Evolutionary conservation across 164 flowering plant genomes (phyloP).

Genomic region (Tetracentron sinense): DNA sequence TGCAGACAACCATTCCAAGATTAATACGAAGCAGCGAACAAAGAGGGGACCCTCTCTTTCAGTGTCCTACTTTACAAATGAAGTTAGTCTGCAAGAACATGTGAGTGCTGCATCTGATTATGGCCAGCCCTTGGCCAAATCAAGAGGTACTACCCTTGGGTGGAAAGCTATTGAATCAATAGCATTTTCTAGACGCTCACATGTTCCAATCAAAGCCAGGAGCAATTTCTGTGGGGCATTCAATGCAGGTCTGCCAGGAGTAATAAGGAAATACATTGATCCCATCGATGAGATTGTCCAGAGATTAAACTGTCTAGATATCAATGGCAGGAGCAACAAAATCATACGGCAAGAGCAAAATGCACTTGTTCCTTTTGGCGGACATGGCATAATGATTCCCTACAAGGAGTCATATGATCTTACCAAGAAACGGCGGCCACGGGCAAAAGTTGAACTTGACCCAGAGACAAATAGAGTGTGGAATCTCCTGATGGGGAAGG

Average conservation of each 20-base stretch:
- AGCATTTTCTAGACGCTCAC: not conserved
- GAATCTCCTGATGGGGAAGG: conserved; percentile 65
- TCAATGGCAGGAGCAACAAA: conserved; percentile 30
- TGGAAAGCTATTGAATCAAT: not conserved
- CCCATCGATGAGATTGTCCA: conserved; percentile 40
- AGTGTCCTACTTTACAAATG: conserved; percentile 6
- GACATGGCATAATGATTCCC: conserved; percentile 44
- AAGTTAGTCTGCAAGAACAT: conserved; percentile 7
- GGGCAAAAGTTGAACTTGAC: conserved; percentile 74
- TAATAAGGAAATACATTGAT: conserved; percentile 11
- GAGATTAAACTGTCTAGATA: conserved; percentile 32
- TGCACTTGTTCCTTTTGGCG: conserved; percentile 54
- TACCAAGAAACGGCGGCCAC: conserved; percentile 41
- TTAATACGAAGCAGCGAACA: conserved; percentile 38
- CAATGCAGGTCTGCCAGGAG: conserved; percentile 36
- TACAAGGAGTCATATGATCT: conserved; percentile 32
- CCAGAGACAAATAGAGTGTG: conserved; percentile 59
- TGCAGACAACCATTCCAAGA: conserved; percentile 23
- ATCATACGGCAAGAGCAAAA: conserved; percentile 19
- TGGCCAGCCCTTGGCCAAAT: not conserved
- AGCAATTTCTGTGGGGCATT: not conserved
- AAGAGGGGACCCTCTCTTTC: conserved; percentile 24
- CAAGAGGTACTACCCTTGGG: conserved; percentile 21
- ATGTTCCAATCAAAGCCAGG: not conserved
- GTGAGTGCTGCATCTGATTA: conserved; percentile 1